A percentile compares a stretch with the other conserved stretches of the same genome.
Conservation (phyloP, 176 grass and related monocot genomes). For the Lolium multiflorum region DNA sequence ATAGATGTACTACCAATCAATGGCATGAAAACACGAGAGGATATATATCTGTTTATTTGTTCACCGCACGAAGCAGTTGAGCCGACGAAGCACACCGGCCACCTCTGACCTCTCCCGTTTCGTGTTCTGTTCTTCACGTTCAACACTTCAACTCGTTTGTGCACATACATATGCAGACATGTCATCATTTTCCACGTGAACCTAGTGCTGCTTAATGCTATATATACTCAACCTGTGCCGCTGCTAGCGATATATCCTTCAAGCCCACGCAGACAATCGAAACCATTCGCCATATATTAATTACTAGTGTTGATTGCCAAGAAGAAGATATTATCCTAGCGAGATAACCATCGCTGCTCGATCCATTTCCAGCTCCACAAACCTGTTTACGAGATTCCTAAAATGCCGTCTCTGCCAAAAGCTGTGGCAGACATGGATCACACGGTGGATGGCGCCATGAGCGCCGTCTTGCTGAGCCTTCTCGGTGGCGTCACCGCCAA, state of each 20-base stretch:
- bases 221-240: background rate
- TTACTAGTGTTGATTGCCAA: background rate
- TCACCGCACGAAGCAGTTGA: background rate
- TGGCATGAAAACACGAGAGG: too few species aligned
- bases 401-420: conserved; percentile 33
- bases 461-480: conserved; percentile 35
- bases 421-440: background rate
- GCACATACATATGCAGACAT: background rate
- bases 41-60: background rate
- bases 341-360: background rate
- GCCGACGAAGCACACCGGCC: background rate
- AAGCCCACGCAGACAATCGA: background rate
- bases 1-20: too few species aligned
- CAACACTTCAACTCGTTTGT: background rate
- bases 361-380: background rate
- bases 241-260: background rate
- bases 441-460: conserved; percentile 20
- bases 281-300: conserved; percentile 5
- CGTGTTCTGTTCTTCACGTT: background rate
- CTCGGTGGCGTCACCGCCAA: conserved; percentile 16
- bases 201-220: background rate
- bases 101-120: background rate
- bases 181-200: conserved; percentile 5
- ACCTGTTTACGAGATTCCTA: background rate
- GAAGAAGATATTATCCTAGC: background rate